phyloP scores from a whole-genome alignment of 1,284 basidiomycete species.

The Pulchroboletus neoregius region DNA sequence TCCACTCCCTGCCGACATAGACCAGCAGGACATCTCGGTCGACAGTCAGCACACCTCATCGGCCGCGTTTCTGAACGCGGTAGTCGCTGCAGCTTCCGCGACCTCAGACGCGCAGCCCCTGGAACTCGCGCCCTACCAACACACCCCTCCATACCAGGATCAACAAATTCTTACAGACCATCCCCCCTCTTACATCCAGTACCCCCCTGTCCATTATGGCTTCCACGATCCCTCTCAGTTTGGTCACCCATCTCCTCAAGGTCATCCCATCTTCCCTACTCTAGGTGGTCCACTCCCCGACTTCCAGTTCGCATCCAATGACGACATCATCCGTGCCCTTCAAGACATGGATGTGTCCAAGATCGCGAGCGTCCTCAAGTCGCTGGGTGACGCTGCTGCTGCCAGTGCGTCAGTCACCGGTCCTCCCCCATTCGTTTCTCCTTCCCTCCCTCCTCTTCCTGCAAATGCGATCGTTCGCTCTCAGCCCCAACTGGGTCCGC shows the following conservation, averaged over 20 bases:
- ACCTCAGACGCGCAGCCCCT: slow-evolving; percentile 33
- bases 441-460: slow-evolving; percentile 29
- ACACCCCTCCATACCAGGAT: slow-evolving; percentile 28
- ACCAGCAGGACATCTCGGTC: slow-evolving; percentile 30
- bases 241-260: slow-evolving; percentile 24
- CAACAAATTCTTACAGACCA: slow-evolving; percentile 30
- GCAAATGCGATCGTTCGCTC: slow-evolving; percentile 10
- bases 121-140: slow-evolving; percentile 25
- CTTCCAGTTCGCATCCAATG: slow-evolving; percentile 57
- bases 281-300: slow-evolving; percentile 39
- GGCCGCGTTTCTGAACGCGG: slow-evolving; percentile 57
- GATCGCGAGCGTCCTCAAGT: slow-evolving; percentile 60
- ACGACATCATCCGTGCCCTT: slow-evolving; percentile 65
- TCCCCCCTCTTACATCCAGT: slow-evolving; percentile 29
- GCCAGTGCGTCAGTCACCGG: slow-evolving; percentile 38
- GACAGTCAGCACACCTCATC: slow-evolving; percentile 39
- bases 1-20: slow-evolving; percentile 7
- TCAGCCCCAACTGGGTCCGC: slow-evolving; percentile 27
- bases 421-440: slow-evolving; percentile 34
- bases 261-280: slow-evolving; percentile 32
- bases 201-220: slow-evolving; percentile 25
- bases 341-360: slow-evolving; percentile 70
- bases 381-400: slow-evolving; percentile 53
- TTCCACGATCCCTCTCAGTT: slow-evolving; percentile 34
- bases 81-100: slow-evolving; percentile 53